Base-by-base conservation (phyloP, 352 stramenopile species). In the Globisporangium nagaii region DNA sequence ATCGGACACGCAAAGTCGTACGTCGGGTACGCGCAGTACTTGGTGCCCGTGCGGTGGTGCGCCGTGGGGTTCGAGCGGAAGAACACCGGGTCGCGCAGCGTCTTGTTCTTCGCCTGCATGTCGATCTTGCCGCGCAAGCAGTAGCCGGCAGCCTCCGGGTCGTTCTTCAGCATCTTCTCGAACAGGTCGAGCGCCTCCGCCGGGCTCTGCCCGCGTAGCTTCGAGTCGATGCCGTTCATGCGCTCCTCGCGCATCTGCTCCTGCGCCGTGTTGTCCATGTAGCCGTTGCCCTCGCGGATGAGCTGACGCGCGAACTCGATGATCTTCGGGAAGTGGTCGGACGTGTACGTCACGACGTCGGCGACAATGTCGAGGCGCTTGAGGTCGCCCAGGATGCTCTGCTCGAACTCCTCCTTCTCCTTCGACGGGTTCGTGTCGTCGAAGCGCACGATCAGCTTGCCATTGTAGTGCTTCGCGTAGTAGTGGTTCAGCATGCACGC, bases 391-490 rank as follows among this genome's bases (percentile, higher is more conserved):
- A 98, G 57, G 66, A 98, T 98, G 62, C 77, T 96, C 62, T 98
- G 83, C 76, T 99, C 96, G 60, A 98, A 99, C 73, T 99, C 98
- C 53, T 98, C 95, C 75, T 99, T 99, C 83, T 99, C 98, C 73
- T 99, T 99, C 62, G 79, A 96, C 13, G 98, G 98, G 76, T 99
- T 99, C 28, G 98, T 99, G 82, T 99, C 98, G 75, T 99, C 98
- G 60, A 99, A 99, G 24, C 97, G 89, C 27, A 99, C 76, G 51
- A 99, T 95, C 28, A 99, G 73, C 68, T 98, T 98, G 62, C 98
- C 98, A 49, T 98, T 86, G 74, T 98, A 98, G 61, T 97, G 91
- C 44, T 95, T 81, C 11, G 97, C 97, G 71, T 99, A 99, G 75
- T 98, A 99, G 68, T 99, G 85, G 81, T 99, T 99, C n/a, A 99